Percentiles rank a stretch among this genome's conserved stretches.
Conservation (phyloP, 2,329 filamentous ascomycete genomes). For the Pseudogymnoascus sp. region DNA sequence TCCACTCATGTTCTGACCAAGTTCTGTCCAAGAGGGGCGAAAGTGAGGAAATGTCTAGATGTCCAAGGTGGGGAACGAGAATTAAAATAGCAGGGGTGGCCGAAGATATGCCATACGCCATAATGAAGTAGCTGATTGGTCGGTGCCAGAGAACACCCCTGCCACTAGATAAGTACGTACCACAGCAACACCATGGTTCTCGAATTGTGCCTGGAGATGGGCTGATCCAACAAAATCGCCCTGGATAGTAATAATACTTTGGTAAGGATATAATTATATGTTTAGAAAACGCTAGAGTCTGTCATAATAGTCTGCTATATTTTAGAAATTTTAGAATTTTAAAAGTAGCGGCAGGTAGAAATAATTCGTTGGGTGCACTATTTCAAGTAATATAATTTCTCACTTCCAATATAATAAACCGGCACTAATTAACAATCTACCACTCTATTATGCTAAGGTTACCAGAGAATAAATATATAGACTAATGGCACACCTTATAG, state of each 20-base stretch:
- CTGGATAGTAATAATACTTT: too few relatives aligned
- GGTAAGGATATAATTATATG: not conserved
- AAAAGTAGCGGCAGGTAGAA: too few relatives aligned
- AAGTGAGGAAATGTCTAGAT: constrained; percentile 1
- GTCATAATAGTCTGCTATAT: not conserved
- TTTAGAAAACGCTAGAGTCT: too few relatives aligned
- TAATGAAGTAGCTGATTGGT: not conserved
- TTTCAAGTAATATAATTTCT: not conserved
- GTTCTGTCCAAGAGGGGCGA: not conserved
- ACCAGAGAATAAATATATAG: not conserved
- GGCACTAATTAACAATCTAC: not conserved
- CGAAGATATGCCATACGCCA: not conserved
- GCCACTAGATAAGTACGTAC: not conserved
- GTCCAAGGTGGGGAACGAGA: constrained; percentile 3
- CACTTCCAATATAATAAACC: not conserved
- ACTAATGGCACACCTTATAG: not conserved
- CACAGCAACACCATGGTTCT: not conserved
- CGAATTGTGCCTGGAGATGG: not conserved
- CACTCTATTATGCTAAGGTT: not conserved
- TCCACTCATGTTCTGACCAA: not conserved
- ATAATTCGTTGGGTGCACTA: not conserved
- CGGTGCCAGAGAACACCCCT: not conserved
- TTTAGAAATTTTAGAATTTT: not conserved
- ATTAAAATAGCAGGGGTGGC: not conserved
- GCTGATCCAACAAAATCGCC: too few relatives aligned